Conservation (phyloP, 23 red algal species). For the Agarophyton chilense region DNA sequence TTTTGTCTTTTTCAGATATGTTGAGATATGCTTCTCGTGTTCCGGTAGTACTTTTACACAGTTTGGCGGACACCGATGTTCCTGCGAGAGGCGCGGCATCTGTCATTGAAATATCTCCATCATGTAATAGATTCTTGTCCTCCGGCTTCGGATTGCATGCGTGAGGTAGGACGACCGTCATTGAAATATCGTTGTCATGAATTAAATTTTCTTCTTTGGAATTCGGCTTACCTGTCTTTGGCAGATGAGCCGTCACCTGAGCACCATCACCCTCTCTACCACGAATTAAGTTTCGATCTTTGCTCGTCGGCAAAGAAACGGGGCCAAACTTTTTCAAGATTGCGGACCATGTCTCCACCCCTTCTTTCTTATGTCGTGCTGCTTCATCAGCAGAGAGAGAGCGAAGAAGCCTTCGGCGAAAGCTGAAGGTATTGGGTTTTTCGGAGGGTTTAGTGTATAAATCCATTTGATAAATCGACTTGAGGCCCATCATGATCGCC, state of each 20-base stretch:
- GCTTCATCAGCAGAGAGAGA: not conserved
- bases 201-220: no score
- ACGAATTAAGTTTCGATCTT: no score
- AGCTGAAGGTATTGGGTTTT: not conserved
- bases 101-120: no score
- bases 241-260: not conserved
- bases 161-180: no score
- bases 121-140: no score
- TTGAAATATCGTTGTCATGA: no score
- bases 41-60: no score
- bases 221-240: no score
- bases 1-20: not conserved
- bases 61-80: not conserved
- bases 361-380: not conserved
- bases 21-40: not conserved
- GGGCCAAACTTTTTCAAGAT: no score
- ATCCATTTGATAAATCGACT: not conserved
- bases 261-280: not conserved
- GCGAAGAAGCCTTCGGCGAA: not conserved
- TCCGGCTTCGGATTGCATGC: no score
- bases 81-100: no score
- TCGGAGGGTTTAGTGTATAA: not conserved
- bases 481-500: not conserved
- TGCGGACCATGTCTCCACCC: not conserved
- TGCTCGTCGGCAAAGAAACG: no score